Evolutionary conservation across 495 filamentous ascomycete genomes (phyloP).

Genomic region (Aspergillus avenaceus): DNA sequence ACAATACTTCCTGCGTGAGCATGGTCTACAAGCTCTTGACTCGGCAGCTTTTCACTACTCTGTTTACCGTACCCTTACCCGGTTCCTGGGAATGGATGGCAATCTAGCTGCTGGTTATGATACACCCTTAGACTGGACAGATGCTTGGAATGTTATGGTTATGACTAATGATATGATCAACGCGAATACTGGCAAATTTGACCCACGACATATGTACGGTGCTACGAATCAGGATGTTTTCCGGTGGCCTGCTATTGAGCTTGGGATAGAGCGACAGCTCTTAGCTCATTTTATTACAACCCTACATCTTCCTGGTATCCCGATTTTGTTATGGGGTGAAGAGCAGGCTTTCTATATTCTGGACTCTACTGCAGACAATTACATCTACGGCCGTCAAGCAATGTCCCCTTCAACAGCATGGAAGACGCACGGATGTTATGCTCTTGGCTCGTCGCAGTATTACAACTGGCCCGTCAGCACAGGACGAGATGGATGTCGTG

Average conservation of each 20-base stretch:
- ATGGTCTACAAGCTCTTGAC: conserved; percentile 56
- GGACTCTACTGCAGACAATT: conserved; percentile 64
- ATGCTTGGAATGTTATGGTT: conserved; percentile 58
- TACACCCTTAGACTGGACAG: conserved; percentile 56
- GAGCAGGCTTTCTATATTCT: conserved; percentile 67
- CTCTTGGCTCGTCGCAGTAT: conserved; percentile 52
- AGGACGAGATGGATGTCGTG: conserved; percentile 54
- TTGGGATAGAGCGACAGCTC: conserved; percentile 58
- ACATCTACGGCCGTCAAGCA: conserved; percentile 65
- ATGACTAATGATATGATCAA: conserved; percentile 63
- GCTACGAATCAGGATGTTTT: conserved; percentile 73
- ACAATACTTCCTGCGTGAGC: conserved; percentile 53
- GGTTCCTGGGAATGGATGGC: conserved; percentile 64
- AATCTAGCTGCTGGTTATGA: conserved; percentile 58
- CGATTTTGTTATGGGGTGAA: conserved; percentile 64
- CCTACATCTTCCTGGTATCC: conserved; percentile 62
- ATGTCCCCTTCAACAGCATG: conserved; percentile 66
- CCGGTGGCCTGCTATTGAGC: conserved; percentile 64
- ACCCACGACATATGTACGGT: conserved; percentile 69
- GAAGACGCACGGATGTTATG: conserved; percentile 67
- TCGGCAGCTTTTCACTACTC: conserved; percentile 68
- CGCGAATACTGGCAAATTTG: conserved; percentile 61
- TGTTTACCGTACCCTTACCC: conserved; percentile 62
- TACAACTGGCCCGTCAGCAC: conserved; percentile 55
- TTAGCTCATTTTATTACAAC: conserved; percentile 63